Evolutionary conservation across 163 green algal species (phyloP).

Genomic region (Picocystis sp.): DNA sequence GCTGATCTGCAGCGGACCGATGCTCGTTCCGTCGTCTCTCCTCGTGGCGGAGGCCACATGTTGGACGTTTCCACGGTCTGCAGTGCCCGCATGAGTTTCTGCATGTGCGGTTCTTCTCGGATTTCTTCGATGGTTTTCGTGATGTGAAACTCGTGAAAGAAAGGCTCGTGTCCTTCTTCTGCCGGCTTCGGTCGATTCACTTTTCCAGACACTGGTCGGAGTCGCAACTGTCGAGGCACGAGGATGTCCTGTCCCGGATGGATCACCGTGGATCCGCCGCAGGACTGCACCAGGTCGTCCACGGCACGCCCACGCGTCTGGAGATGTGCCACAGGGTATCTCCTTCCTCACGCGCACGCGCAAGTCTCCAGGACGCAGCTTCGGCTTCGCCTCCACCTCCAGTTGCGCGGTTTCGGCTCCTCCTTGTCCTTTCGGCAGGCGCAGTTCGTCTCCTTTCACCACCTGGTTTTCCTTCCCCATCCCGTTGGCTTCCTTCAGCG

Average conservation of each 20-base stretch:
- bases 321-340: background rate
- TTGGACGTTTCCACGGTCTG: constrained; percentile 22
- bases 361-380: no score
- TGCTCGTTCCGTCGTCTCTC: constrained; percentile 23
- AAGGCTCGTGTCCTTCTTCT: background rate
- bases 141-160: background rate
- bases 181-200: background rate
- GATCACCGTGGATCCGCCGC: background rate
- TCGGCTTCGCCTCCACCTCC: no score
- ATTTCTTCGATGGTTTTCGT: background rate
- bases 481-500: background rate
- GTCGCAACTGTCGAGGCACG: background rate
- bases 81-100: constrained; percentile 15
- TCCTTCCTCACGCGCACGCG: constrained; percentile 1
- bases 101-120: background rate
- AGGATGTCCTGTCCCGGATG: background rate
- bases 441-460: background rate
- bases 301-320: background rate
- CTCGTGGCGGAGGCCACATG: constrained; percentile 19
- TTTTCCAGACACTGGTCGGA: background rate
- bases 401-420: no score
- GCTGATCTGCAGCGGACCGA: constrained; percentile 28
- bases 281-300: background rate
- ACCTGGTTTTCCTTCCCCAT: background rate
- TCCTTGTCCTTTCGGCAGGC: background rate